Base-by-base conservation (phyloP, 768 basidiomycete species). In the Asterophora lycoperdoides region DNA sequence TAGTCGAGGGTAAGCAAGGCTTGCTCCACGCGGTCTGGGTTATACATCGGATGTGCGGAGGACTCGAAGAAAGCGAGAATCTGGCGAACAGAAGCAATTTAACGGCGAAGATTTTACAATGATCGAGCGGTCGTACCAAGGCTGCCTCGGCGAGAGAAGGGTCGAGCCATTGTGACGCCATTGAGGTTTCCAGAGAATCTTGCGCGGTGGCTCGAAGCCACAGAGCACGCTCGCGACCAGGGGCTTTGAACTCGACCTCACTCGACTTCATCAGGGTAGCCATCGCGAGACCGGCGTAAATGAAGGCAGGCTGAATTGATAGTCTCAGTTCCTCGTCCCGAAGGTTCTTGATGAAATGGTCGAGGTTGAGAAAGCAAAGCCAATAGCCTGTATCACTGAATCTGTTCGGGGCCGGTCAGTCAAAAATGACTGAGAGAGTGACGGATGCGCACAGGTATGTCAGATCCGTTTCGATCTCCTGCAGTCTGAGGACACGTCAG, bases 51-150 rank as follows among this genome's bases (percentile, higher is more conserved):
- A 51, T 90, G 84, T 4, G 83, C 77, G 1, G 84, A 89, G 0
- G 79, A 77, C 62, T 91, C 89, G 56, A 87, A 91, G 2, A 91
- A 68, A 5, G 88, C 84, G 8, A 90, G 73, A 41, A 91, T 79
- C 87, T 87, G 52, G 37, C 15, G 26, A 14, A 11, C 23, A 23
- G 23, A 23, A 23, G 6, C 23, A 29, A 35, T 38, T 36, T 26
- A 36, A 37, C 42, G 30, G 20, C 20, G 40, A 49, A 35, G 11
- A 29, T 33, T 32, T 36, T 28, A 26, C 44, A 15, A 23, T 28
- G 17, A 33, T 39, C 19, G n/a, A 40, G 29, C 30, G 26, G 19
- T 23, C 53, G 53, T 42, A 86, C 86, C 53, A 85, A 66, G 5
- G 86, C 87, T 8, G 87, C 86, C 58, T 88, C 84, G 1, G 84